Evolutionary conservation across 2,329 filamentous ascomycete genomes (phyloP).

Genomic region (Coleophoma eucalyptorum): DNA sequence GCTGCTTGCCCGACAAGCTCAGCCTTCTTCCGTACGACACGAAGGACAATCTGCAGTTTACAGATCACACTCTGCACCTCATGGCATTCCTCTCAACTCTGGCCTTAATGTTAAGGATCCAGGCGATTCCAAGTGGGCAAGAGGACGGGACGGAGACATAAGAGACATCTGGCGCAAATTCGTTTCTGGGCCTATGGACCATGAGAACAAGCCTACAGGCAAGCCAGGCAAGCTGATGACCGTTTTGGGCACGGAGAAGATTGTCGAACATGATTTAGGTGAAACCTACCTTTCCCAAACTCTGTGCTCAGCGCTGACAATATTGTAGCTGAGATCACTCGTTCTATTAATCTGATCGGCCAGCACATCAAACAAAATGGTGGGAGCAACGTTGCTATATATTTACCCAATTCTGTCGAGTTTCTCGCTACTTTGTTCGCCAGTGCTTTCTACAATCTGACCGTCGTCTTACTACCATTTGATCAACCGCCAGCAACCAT

Average conservation of each 20-base stretch:
- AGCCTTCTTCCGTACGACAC: slow-evolving; percentile 74
- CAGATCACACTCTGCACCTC: slow-evolving; percentile 77
- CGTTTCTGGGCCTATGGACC: slow-evolving; percentile 58
- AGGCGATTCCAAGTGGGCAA: slow-evolving; percentile 76
- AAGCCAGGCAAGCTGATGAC: slow-evolving; percentile 71
- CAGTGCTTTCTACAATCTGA: slow-evolving; percentile 78
- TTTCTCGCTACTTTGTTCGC: slow-evolving; percentile 80
- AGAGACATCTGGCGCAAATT: slow-evolving; percentile 85
- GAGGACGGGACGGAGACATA: slow-evolving; percentile 82
- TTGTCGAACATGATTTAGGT: slow-evolving; percentile 69
- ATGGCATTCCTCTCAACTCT: slow-evolving; percentile 74
- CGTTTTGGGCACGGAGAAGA: slow-evolving; percentile 70
- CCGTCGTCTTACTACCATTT: slow-evolving; percentile 81
- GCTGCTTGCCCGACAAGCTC: slow-evolving; percentile 80
- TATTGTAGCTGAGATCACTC: slow-evolving; percentile 63
- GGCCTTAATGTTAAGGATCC: slow-evolving; percentile 81
- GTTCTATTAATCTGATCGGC: slow-evolving; percentile 85
- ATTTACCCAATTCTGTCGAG: slow-evolving; percentile 90
- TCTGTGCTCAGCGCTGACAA: slow-evolving; percentile 13
- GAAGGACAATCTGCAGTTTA: slow-evolving; percentile 83
- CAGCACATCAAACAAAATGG: slow-evolving; percentile 68
- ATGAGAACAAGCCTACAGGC: slow-evolving; percentile 55
- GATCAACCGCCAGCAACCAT: slow-evolving; percentile 68
- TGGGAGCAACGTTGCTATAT: slow-evolving; percentile 77
- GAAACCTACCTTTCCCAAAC: slow-evolving; percentile 15